Conservation (phyloP, 2,329 filamentous ascomycete genomes). For the Aspergillus ustus region DNA sequence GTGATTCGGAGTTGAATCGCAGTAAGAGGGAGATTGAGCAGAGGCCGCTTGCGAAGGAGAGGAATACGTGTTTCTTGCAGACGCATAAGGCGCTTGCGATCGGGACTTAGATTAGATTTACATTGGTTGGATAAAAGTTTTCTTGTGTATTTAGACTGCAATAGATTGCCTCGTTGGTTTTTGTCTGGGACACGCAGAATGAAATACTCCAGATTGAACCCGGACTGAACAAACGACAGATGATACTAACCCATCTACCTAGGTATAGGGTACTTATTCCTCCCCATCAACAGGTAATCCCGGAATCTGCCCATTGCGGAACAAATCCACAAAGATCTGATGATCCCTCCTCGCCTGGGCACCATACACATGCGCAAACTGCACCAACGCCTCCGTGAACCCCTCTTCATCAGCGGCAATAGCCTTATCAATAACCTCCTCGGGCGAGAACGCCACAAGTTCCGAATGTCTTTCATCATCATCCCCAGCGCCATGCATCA, state of each 20-base stretch:
- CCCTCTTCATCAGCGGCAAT: conserved; percentile 17
- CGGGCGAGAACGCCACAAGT: conserved; percentile 25
- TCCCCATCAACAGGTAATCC: conserved; percentile 8
- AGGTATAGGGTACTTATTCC: too few species aligned
- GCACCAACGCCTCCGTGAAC: conserved; percentile 15
- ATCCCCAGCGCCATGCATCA: conserved; percentile 26
- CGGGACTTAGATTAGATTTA: too few species aligned
- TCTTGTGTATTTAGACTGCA: too few species aligned
- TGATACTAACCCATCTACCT: too few species aligned
- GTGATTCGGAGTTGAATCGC: conserved; percentile 1
- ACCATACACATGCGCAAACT: conserved; percentile 25
- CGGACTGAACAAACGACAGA: too few species aligned
- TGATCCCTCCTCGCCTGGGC: conserved; percentile 18
- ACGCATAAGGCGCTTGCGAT: neutral
- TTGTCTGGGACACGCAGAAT: too few species aligned
- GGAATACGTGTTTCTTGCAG: conserved; percentile 7
- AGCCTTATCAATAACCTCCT: conserved; percentile 19
- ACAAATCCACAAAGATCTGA: conserved; percentile 25
- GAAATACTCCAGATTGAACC: too few species aligned
- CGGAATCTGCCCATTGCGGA: conserved; percentile 22
- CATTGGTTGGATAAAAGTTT: too few species aligned
- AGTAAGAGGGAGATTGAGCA: neutral
- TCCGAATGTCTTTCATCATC: conserved; percentile 22
- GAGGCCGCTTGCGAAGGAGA: neutral
- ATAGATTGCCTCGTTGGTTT: too few species aligned